Evolutionary conservation across 257 asterid species (phyloP).

Genomic region (Henckelia pumila): DNA sequence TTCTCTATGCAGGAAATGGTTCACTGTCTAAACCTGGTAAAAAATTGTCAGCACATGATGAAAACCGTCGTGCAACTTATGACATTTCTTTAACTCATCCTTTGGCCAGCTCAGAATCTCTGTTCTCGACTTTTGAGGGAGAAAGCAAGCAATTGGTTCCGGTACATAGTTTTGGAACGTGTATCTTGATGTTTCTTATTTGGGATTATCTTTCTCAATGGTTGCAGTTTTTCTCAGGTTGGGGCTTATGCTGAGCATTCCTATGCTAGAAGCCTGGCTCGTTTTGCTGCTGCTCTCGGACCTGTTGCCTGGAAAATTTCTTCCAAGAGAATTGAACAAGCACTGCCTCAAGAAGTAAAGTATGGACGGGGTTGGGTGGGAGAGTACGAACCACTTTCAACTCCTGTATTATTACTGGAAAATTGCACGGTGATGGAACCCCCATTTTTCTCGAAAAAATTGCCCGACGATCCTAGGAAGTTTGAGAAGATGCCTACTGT

Average conservation of each 20-base stretch:
- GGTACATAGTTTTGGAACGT: constrained; percentile 42
- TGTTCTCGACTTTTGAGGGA: constrained; percentile 77
- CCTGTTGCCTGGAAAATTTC: constrained; percentile 88
- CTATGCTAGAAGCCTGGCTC: constrained; percentile 89
- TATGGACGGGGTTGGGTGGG: constrained; percentile 99
- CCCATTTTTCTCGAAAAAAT: constrained; percentile 46
- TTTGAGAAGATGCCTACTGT: constrained; percentile 29
- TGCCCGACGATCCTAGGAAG: constrained; percentile 35
- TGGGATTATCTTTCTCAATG: constrained; percentile 8
- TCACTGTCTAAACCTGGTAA: constrained; percentile 50
- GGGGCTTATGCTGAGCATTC: constrained; percentile 90
- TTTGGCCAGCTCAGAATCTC: constrained; percentile 47
- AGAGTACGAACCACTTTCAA: constrained; percentile 92
- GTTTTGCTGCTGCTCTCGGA: constrained; percentile 89
- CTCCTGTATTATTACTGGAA: constrained; percentile 67
- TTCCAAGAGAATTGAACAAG: constrained; percentile 84
- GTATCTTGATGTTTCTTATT: constrained; percentile 9
- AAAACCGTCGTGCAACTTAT: constrained; percentile 76
- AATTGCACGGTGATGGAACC: constrained; percentile 62
- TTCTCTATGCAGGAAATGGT: constrained; percentile 55
- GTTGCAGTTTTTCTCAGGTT: constrained; percentile 47
- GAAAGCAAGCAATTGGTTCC: constrained; percentile 93
- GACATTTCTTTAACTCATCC: constrained; percentile 47
- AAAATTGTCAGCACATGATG: constrained; percentile 60
- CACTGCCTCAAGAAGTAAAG: constrained; percentile 74